Base-by-base conservation (phyloP, 2,329 filamentous ascomycete genomes). In the Chrysoporthe austroafricana region DNA sequence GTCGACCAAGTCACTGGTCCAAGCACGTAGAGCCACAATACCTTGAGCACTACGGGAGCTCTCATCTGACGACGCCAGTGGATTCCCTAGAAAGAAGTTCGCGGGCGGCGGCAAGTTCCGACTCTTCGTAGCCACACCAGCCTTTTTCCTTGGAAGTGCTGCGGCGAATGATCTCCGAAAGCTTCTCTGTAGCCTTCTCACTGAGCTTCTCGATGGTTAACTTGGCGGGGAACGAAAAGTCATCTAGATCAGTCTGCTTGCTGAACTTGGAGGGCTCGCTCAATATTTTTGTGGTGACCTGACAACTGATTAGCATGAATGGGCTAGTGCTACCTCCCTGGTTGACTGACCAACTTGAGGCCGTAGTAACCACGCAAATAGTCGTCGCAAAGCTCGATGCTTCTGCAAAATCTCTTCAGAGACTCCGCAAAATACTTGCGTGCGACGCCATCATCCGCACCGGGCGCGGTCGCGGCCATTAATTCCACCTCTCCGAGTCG, bases 341-440 rank as follows among this genome's bases (percentile, higher is more conserved):
- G 48, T 42, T 26, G 14, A 74, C 86, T 74, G 79, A 94, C 90
- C 78, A 94, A 78, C 77, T 95, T 96, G 69, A 99, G 82, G 7
- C 96, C 96, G 78, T 97, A 98, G 77, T 94, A 97, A 1, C 94
- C 96, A 70, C 96, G 89, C 70, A 98, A 79, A 77, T 97, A 98
- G 76, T 94, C 90, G 73, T 97, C 92, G 75, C 96, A 98, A 63
- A 99, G 86, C 80, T 99, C 96, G 71, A 98, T 88, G 75, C 94
- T 96, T 73, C 96, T 88, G 76, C 91, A 92, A 79, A 97, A 98
- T 71, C 94, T 88, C 76, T 93, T 92, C 64, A 97, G 79, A 5
- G 93, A 90, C 76, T 94, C 91, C 56, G 86, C 83, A 65, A 96
- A 81, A 73, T 87, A 82, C 76, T 85, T 85, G 56, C 82, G 78